Percentiles rank a stretch among this genome's conserved stretches.
Evolutionary conservation across 2,329 filamentous ascomycete species (phyloP).

Genomic region (Periconia sp.): DNA sequence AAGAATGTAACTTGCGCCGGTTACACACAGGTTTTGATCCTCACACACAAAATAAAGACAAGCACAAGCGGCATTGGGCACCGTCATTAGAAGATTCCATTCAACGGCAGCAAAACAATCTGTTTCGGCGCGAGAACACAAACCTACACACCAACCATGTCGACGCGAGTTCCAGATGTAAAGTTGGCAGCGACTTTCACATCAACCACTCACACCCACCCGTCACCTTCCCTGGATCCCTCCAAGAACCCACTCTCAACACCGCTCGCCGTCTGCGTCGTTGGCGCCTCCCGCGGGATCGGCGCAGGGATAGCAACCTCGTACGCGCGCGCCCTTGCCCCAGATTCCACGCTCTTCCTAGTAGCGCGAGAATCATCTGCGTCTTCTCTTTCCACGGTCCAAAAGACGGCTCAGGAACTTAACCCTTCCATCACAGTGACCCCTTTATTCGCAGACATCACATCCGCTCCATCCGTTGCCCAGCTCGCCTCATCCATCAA

Average conservation of each 20-base stretch:
- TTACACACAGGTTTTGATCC: background rate
- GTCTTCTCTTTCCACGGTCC: conserved; percentile 14
- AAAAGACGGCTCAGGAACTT: conserved; percentile 9
- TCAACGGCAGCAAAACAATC: background rate
- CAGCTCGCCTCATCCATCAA: conserved; percentile 22
- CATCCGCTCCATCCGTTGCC: conserved; percentile 25
- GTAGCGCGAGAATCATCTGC: conserved; percentile 25
- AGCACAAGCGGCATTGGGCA: no score
- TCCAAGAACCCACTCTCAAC: conserved; percentile 19
- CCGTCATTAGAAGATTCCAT: no score
- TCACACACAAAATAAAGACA: background rate
- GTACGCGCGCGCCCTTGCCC: conserved; percentile 31
- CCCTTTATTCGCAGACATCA: conserved; percentile 30
- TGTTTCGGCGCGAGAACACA: background rate
- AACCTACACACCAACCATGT: conserved; percentile 6
- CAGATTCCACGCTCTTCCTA: conserved; percentile 20
- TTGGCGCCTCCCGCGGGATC: conserved; percentile 37
- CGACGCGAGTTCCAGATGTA: conserved; percentile 13
- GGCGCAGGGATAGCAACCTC: conserved; percentile 31
- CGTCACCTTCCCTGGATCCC: conserved; percentile 15
- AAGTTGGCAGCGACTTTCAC: conserved; percentile 22
- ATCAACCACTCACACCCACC: conserved; percentile 11
- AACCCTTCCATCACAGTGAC: conserved; percentile 7
- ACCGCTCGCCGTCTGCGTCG: conserved; percentile 29
- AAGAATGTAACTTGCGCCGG: background rate